These are phyloP conservation scores for Apium graveolens DNA, from an alignment of 129 eudicot genomes.

Conservation along the genomic window DNA sequence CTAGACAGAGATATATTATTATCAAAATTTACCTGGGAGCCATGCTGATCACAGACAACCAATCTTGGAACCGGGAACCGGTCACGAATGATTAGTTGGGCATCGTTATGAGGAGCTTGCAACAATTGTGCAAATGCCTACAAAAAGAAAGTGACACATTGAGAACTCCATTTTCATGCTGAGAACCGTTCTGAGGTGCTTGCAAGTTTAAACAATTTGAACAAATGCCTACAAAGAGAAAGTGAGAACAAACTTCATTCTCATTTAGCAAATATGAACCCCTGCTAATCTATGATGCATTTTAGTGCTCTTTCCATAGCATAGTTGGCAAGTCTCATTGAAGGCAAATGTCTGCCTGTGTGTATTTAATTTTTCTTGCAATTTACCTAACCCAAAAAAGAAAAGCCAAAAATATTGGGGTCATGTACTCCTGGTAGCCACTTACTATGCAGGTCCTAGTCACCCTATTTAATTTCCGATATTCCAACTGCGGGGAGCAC, in stretches of 20 bases:
- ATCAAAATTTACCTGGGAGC: slow-evolving; percentile 70
- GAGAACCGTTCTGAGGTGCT: slow-evolving; percentile 83
- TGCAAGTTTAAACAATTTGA: slow-evolving; percentile 34
- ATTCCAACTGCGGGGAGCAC: neutral
- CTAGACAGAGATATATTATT: neutral
- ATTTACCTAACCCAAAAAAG: neutral
- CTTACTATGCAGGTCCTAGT: neutral
- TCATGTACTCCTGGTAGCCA: neutral
- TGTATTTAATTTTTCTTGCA: neutral
- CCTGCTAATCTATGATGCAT: neutral
- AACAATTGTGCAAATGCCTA: slow-evolving; percentile 77
- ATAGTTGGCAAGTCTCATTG: neutral
- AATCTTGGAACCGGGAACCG: slow-evolving; percentile 95
- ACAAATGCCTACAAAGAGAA: slow-evolving; percentile 54
- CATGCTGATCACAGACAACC: slow-evolving; percentile 98
- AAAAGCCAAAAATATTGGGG: neutral
- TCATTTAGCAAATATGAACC: neutral
- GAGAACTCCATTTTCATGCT: slow-evolving; percentile 8
- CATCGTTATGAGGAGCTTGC: slow-evolving; percentile 89
- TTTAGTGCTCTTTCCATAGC: neutral
- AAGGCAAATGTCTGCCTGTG: neutral
- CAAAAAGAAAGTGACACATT: slow-evolving; percentile 7
- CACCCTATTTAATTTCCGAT: neutral
- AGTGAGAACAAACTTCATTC: neutral
- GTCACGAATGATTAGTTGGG: slow-evolving; percentile 69